Percentiles rank a stretch among this genome's conserved stretches.
Conservation (phyloP, 2,329 filamentous ascomycete genomes). For the Verticillium nubilum region DNA sequence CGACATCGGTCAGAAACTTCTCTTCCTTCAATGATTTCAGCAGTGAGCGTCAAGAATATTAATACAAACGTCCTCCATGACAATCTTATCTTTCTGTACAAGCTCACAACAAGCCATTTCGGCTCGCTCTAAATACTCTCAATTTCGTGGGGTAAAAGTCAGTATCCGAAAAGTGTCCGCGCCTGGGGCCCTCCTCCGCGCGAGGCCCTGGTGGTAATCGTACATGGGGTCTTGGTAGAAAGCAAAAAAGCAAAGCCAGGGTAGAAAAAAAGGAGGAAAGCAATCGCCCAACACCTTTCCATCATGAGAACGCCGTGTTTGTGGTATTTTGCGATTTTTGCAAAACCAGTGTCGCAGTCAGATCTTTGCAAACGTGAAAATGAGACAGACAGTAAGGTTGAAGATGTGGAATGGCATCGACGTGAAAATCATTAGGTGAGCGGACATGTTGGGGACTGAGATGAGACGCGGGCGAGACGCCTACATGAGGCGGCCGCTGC, state of each 20-base stretch:
- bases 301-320: conserved; percentile 5
- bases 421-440: conserved; percentile 17
- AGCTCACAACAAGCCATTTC: background rate
- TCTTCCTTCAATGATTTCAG: background rate
- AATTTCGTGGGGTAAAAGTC: background rate
- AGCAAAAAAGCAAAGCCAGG: conserved; percentile 1
- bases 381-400: background rate
- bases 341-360: background rate
- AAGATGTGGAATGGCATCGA: background rate
- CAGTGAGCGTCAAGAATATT: conserved; percentile 23
- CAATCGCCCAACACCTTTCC: background rate
- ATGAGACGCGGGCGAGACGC: background rate
- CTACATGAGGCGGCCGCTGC: conserved; percentile 32
- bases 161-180: background rate
- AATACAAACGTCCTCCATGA: conserved; percentile 15
- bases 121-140: background rate
- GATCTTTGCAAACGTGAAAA: background rate
- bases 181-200: background rate
- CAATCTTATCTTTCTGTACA: background rate
- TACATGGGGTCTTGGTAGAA: conserved; percentile 22
- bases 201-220: conserved; percentile 22
- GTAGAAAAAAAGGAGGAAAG: conserved; percentile 2
- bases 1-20: background rate
- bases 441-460: background rate
- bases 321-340: conserved; percentile 8